Conservation (phyloP, 192 early-diverging fungal species). For the Linnemannia zychae region DNA sequence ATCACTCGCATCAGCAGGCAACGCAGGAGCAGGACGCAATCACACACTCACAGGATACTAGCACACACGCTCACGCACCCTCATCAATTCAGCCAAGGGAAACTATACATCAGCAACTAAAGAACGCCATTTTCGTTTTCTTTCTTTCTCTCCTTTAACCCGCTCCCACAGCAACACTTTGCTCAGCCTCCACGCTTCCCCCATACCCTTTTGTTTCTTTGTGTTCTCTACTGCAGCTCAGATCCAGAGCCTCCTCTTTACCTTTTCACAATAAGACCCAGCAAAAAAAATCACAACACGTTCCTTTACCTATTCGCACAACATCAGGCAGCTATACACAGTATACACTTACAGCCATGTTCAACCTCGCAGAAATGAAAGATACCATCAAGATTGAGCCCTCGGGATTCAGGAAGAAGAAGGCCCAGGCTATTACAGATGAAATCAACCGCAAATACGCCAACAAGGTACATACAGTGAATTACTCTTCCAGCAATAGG, state of each 20-base stretch:
- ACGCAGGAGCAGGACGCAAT: neutral
- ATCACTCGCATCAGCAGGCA: neutral
- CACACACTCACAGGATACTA: neutral
- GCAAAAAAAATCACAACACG: neutral
- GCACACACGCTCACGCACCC: too few species aligned
- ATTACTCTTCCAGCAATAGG: too few species aligned
- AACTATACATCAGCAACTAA: neutral
- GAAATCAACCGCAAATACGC: conserved; percentile 94
- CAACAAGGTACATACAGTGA: conserved; percentile 94
- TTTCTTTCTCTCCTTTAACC: neutral
- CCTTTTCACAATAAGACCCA: neutral
- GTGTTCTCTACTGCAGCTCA: neutral
- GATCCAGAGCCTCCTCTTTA: neutral
- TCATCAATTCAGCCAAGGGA: neutral
- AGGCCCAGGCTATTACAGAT: conserved; percentile 84
- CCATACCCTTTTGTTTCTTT: too few species aligned
- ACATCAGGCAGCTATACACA: neutral
- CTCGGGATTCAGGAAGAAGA: conserved; percentile 80
- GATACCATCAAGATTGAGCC: conserved; percentile 92
- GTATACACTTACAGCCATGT: conserved; percentile 70
- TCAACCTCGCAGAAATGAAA: conserved; percentile 82
- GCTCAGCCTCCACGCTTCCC: neutral
- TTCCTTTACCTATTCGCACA: neutral
- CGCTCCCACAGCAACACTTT: neutral
- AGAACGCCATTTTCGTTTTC: neutral